phyloP scores from a whole-genome alignment of 345 rosid genomes.

The Salix purpurea region DNA sequence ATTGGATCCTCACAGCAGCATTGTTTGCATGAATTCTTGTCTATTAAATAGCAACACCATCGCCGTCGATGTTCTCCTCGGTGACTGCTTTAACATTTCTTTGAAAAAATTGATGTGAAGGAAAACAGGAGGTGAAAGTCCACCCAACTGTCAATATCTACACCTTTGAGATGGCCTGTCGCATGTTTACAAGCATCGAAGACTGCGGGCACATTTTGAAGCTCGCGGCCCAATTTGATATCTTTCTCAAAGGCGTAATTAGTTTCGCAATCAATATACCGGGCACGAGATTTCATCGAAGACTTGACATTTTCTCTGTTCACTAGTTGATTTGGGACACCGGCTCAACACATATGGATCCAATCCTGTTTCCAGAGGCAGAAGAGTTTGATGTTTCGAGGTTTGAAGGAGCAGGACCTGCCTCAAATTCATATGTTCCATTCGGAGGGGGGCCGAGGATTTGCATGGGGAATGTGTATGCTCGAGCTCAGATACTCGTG shows the following conservation, averaged over 20 bases:
- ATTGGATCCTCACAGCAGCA: too few species aligned
- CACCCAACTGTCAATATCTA: conserved; percentile 16
- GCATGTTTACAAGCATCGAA: conserved; percentile 22
- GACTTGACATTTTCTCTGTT: too few species aligned
- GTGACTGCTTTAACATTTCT: not conserved
- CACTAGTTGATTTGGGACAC: conserved; percentile 7
- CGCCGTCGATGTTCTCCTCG: not conserved
- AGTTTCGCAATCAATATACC: conserved; percentile 17
- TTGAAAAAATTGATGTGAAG: conserved; percentile 4
- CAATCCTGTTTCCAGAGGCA: conserved; percentile 6
- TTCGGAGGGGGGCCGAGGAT: too few species aligned
- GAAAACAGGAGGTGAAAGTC: conserved; percentile 20
- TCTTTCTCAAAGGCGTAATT: conserved; percentile 22
- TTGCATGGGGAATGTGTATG: too few species aligned
- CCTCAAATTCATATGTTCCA: too few species aligned
- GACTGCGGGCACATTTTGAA: conserved; percentile 16
- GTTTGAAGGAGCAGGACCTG: too few species aligned
- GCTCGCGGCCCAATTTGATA: conserved; percentile 16
- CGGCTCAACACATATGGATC: conserved; percentile 20
- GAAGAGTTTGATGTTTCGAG: conserved; percentile 15
- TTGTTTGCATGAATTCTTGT: not conserved
- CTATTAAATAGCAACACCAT: not conserved
- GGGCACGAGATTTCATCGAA: conserved; percentile 24
- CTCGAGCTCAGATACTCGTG: too few species aligned
- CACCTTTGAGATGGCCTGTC: conserved; percentile 30